Percentiles rank a stretch among this genome's conserved stretches.
These are phyloP conservation scores for Actinomucor elegans DNA, from an alignment of 371 early-diverging fungal genomes.

Conservation along the genomic window DNA sequence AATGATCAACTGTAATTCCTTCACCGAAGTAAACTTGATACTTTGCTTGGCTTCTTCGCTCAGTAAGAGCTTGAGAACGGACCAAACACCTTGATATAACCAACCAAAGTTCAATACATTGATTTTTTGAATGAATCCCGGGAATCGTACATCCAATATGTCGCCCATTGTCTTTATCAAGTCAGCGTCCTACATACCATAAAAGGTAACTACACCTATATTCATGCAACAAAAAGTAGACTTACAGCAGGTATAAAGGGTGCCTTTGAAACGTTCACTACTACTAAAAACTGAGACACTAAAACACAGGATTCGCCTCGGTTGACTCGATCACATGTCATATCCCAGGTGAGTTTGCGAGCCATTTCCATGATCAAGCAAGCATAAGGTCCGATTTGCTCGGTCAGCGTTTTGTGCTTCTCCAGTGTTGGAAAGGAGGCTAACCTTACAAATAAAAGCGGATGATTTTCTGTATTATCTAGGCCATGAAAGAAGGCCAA, in stretches of 20 bases:
- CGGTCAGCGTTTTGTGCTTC: constrained; percentile 14
- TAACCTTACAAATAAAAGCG: constrained; percentile 31
- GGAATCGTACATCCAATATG: constrained; percentile 33
- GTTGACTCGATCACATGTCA: constrained; percentile 22
- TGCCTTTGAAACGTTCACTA: constrained; percentile 43
- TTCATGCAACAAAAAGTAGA: not conserved
- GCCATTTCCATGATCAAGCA: constrained; percentile 49
- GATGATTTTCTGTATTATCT: constrained; percentile 30
- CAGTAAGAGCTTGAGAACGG: constrained; percentile 37
- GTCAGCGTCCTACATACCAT: constrained; percentile 32
- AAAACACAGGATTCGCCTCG: constrained; percentile 17
- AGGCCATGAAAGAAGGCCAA: constrained; percentile 29
- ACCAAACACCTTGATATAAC: constrained; percentile 51
- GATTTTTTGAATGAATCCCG: constrained; percentile 33
- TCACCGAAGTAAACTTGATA: constrained; percentile 30
- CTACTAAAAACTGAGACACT: constrained; percentile 34
- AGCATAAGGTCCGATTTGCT: constrained; percentile 35
- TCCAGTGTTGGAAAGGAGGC: constrained; percentile 30
- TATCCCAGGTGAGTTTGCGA: constrained; percentile 34
- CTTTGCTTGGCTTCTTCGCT: constrained; percentile 36
- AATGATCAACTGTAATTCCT: constrained; percentile 28
- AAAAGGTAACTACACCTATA: not conserved
- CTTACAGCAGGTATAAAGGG: constrained; percentile 42
- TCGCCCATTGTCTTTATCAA: constrained; percentile 26
- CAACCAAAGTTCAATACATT: constrained; percentile 49